phyloP scores from a whole-genome alignment of 148 eudicot species.

The Cornus controversa region DNA sequence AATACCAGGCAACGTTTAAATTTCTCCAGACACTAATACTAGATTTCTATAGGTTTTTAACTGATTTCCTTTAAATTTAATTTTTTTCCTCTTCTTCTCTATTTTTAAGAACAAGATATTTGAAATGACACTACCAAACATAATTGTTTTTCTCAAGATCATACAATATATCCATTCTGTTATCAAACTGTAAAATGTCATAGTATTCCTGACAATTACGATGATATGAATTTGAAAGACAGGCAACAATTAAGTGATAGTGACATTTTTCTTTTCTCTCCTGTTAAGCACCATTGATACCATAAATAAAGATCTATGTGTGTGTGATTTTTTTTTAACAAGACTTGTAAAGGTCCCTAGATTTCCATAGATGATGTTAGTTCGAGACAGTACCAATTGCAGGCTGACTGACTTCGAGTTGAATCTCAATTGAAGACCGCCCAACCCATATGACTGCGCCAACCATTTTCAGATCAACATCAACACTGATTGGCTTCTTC shows the following conservation, averaged over 20 bases:
- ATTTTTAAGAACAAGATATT: no score
- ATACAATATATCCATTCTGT: no score
- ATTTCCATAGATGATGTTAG: neutral
- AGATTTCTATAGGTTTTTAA: no score
- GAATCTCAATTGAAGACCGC: slow-evolving; percentile 90
- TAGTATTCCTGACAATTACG: neutral
- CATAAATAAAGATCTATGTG: neutral
- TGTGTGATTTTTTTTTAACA: neutral
- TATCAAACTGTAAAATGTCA: no score
- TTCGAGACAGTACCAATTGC: slow-evolving; percentile 46
- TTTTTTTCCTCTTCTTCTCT: no score
- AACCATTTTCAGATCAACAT: slow-evolving; percentile 65
- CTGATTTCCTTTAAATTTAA: no score
- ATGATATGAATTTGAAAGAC: neutral
- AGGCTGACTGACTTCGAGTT: slow-evolving; percentile 76
- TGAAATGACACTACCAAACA: no score
- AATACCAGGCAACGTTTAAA: no score
- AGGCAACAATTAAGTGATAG: neutral
- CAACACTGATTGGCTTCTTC: slow-evolving; percentile 80
- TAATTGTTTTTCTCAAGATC: no score
- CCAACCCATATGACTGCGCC: slow-evolving; percentile 99
- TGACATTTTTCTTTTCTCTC: neutral
- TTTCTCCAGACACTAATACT: no score
- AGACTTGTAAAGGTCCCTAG: neutral
- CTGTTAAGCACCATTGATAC: neutral